Percentiles rank a stretch among this genome's conserved stretches.
Conservation (phyloP, 2,329 filamentous ascomycete species). For the Xylariaceae sp. region DNA sequence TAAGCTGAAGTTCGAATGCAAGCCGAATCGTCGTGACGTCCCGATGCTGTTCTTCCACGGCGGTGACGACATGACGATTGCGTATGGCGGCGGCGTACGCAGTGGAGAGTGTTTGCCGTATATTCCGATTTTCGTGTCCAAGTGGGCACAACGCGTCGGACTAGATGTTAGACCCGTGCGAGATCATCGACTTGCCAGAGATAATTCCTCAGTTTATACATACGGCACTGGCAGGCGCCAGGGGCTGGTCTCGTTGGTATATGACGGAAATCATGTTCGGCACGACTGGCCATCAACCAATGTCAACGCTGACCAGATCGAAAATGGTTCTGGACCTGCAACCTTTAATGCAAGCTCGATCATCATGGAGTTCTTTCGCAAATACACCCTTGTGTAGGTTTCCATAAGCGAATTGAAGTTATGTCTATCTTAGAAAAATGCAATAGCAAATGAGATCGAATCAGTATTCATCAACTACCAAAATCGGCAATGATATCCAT, state of each 20-base stretch:
- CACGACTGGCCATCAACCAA: constrained; percentile 27
- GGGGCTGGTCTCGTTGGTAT: constrained; percentile 23
- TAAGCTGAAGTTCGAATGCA: constrained; percentile 36
- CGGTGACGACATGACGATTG: constrained; percentile 42
- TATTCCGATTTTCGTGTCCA: constrained; percentile 36
- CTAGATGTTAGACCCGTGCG: constrained; percentile 6
- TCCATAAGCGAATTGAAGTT: too few relatives aligned
- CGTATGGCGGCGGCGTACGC: constrained; percentile 40
- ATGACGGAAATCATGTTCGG: constrained; percentile 24
- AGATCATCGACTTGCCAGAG: constrained; percentile 6
- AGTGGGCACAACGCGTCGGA: constrained; percentile 36
- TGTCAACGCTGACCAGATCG: constrained; percentile 21
- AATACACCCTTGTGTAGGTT: constrained; percentile 1
- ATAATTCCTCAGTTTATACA: constrained; percentile 9
- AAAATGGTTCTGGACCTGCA: constrained; percentile 13
- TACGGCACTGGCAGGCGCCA: constrained; percentile 11
- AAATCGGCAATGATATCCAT: too few relatives aligned
- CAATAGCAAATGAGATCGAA: too few relatives aligned
- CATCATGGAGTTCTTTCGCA: constrained; percentile 26
- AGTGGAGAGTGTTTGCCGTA: constrained; percentile 41
- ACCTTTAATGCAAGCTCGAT: constrained; percentile 24
- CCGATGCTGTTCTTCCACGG: constrained; percentile 50
- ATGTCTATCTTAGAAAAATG: too few relatives aligned
- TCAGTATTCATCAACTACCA: too few relatives aligned
- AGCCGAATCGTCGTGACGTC: constrained; percentile 31